A percentile compares a stretch with the other conserved stretches of the same genome.
Conservation (phyloP, 768 basidiomycete species). For the Boletus subcaerulescens region DNA sequence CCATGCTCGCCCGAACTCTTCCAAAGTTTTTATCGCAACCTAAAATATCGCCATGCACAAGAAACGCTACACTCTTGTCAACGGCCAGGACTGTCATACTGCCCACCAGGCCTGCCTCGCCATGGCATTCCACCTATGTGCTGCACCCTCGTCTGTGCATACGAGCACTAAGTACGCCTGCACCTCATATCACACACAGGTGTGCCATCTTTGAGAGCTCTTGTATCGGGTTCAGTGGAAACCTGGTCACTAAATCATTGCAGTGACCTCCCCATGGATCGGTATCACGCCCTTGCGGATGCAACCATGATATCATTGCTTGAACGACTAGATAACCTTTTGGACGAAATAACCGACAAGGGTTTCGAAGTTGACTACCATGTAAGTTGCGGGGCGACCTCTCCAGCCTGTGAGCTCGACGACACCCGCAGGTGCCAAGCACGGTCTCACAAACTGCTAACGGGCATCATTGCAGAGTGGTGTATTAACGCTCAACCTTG, state of each 20-base stretch:
- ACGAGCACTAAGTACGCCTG: conserved; percentile 44
- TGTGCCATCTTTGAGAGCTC: conserved; percentile 21
- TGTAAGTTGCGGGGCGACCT: conserved; percentile 42
- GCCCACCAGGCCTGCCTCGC: not conserved
- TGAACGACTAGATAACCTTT: conserved; percentile 66
- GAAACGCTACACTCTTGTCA: conserved; percentile 1
- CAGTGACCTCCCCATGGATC: conserved; percentile 55
- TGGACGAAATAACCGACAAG: conserved; percentile 57
- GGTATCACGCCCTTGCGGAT: conserved; percentile 74
- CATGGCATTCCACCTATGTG: not conserved
- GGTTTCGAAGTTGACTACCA: conserved; percentile 86
- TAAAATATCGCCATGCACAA: not conserved
- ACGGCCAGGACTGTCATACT: conserved; percentile 1
- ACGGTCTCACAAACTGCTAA: conserved; percentile 5
- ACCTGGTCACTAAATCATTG: not conserved
- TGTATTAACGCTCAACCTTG: conserved; percentile 82
- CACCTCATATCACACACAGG: conserved; percentile 58
- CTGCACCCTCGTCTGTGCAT: conserved; percentile 10
- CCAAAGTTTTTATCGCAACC: conserved; percentile 11
- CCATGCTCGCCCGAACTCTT: conserved; percentile 22
- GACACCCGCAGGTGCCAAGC: not conserved
- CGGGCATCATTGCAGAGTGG: conserved; percentile 57
- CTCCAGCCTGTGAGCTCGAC: not conserved
- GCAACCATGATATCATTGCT: conserved; percentile 73
- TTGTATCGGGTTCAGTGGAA: not conserved